phyloP scores from a whole-genome alignment of 148 eudicot genomes.

The Cornus kousa region DNA sequence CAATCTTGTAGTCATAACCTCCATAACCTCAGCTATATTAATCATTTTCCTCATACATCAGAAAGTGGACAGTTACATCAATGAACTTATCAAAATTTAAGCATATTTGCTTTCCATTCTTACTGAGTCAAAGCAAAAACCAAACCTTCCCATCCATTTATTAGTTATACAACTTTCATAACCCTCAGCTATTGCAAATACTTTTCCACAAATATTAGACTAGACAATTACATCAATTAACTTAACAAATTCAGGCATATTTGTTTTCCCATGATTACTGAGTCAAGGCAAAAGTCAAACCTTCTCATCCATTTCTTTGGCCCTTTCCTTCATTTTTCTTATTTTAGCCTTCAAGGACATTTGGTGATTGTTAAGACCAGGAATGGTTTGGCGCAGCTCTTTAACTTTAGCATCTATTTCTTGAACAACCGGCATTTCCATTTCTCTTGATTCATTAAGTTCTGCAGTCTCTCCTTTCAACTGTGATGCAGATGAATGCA shows the following conservation, averaged over 20 bases:
- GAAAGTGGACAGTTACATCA: neutral
- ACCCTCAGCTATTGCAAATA: neutral
- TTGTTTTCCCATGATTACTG: neutral
- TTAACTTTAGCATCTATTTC: constrained; percentile 70
- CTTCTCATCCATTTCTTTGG: constrained; percentile 70
- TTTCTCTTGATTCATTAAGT: constrained; percentile 55
- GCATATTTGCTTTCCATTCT: neutral
- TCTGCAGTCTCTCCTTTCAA: constrained; percentile 60
- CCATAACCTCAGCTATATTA: neutral
- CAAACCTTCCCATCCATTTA: constrained; percentile 71
- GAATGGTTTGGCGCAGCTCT: constrained; percentile 55
- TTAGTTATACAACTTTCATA: constrained; percentile 6
- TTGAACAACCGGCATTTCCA: constrained; percentile 63
- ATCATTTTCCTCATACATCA: neutral
- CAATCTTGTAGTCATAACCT: no score
- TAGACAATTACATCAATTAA: neutral
- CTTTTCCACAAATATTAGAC: neutral
- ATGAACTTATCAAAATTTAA: neutral
- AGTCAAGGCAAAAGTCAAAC: constrained; percentile 25
- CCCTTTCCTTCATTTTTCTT: constrained; percentile 62
- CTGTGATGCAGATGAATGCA: constrained; percentile 32
- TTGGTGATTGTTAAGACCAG: constrained; percentile 68
- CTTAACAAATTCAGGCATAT: neutral
- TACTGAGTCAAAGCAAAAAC: neutral
- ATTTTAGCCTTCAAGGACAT: constrained; percentile 51